Conservation (phyloP, 768 basidiomycete genomes). For the Xanthoconium purpureum region DNA sequence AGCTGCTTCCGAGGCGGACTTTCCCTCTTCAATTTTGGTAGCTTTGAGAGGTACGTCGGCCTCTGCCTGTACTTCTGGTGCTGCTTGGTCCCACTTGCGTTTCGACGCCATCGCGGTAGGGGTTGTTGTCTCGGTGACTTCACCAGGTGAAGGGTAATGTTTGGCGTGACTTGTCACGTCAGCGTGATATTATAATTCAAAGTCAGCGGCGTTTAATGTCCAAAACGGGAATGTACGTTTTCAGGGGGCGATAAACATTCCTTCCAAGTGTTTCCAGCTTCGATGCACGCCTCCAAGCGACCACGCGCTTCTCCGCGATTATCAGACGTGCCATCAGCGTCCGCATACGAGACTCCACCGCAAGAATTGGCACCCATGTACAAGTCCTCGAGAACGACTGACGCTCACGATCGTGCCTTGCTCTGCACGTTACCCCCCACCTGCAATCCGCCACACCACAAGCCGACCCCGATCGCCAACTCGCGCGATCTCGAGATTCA, state of each 20-base stretch:
- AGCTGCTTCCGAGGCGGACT: constrained; percentile 55
- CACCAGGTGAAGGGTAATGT: not conserved
- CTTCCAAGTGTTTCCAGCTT: not conserved
- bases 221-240: not conserved
- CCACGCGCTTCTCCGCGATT: constrained; percentile 28
- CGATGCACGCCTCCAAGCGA: constrained; percentile 33
- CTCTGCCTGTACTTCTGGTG: constrained; percentile 44
- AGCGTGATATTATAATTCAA: constrained; percentile 17
- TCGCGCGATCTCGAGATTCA: constrained; percentile 75
- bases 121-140: not conserved
- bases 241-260: not conserved
- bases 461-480: constrained; percentile 60
- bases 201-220: constrained; percentile 15
- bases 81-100: constrained; percentile 80
- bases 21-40: constrained; percentile 46
- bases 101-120: constrained; percentile 51
- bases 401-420: constrained; percentile 38
- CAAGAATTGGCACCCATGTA: constrained; percentile 26
- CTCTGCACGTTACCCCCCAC: constrained; percentile 81
- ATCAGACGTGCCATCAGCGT: constrained; percentile 35
- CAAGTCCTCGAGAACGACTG: constrained; percentile 34
- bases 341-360: constrained; percentile 2
- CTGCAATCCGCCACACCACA: constrained; percentile 56
- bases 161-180: constrained; percentile 15
- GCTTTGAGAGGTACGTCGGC: constrained; percentile 41